phyloP scores from a whole-genome alignment of 257 asterid genomes.

The Gentiana macrophylla region DNA sequence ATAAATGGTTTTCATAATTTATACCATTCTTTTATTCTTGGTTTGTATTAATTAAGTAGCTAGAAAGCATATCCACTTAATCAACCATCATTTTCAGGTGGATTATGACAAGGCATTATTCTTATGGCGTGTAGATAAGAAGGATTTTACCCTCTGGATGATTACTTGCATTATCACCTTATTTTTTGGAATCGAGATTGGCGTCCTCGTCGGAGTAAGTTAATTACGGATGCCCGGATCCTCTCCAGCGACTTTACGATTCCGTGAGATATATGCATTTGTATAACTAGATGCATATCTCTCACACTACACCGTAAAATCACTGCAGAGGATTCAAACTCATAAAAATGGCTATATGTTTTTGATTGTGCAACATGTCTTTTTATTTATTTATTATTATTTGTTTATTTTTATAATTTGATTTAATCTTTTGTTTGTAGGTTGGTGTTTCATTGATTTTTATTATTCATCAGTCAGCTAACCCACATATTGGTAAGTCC shows the following conservation, averaged over 20 bases:
- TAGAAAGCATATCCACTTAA: neutral
- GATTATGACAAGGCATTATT: constrained; percentile 90
- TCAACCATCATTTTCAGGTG: constrained; percentile 47
- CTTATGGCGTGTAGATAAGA: constrained; percentile 90
- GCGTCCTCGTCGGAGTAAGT: constrained; percentile 93
- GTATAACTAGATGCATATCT: no score
- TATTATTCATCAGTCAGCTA: constrained; percentile 98
- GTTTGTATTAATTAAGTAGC: no score
- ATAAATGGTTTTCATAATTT: no score
- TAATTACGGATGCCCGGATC: neutral
- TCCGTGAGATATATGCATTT: neutral
- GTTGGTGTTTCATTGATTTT: constrained; percentile 97
- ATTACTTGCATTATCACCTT: constrained; percentile 72
- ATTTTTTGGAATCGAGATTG: constrained; percentile 95
- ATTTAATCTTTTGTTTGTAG: constrained; percentile 32
- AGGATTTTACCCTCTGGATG: constrained; percentile 84
- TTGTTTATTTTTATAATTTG: neutral
- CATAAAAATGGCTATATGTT: neutral
- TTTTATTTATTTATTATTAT: no score
- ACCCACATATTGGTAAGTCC: constrained; percentile 87
- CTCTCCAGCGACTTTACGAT: neutral
- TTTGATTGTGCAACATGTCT: no score
- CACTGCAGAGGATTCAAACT: neutral
- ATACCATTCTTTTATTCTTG: no score
- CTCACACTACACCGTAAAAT: neutral